A percentile compares a stretch with the other conserved stretches of the same genome.
phyloP scores from a whole-genome alignment of 805 yeast species.

The Lipomyces japonicus region DNA sequence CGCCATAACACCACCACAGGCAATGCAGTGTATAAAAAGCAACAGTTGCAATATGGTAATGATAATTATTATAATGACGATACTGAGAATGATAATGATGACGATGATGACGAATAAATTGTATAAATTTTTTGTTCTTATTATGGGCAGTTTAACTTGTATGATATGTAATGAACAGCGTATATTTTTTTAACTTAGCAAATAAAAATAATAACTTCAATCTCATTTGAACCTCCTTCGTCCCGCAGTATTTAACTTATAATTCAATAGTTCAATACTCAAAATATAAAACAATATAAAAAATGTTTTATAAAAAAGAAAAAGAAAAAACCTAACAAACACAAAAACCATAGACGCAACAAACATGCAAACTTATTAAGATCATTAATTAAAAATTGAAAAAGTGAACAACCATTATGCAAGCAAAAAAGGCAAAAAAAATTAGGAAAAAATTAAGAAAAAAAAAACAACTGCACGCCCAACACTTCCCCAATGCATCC shows the following conservation, averaged over 20 bases:
- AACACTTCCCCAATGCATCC: background rate
- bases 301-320: background rate
- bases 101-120: background rate
- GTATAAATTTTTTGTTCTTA: background rate
- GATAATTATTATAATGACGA: background rate
- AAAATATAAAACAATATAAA: background rate
- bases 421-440: background rate
- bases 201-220: slow-evolving; percentile 23
- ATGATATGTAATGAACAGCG: slow-evolving; percentile 6
- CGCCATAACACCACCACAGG: background rate
- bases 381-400: too few species aligned
- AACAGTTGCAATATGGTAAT: background rate
- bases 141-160: background rate
- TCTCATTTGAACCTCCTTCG: slow-evolving; percentile 12
- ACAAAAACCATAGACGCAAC: too few species aligned
- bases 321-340: background rate
- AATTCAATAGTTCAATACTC: background rate
- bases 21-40: background rate
- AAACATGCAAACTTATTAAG: too few species aligned
- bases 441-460: background rate
- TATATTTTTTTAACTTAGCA: slow-evolving; percentile 21
- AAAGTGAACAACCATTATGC: too few species aligned
- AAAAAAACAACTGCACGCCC: background rate
- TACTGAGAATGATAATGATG: background rate
- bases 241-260: slow-evolving; percentile 5